Evolutionary conservation across 768 basidiomycete genomes (phyloP).

Genomic region (Boletus barrowsii): DNA sequence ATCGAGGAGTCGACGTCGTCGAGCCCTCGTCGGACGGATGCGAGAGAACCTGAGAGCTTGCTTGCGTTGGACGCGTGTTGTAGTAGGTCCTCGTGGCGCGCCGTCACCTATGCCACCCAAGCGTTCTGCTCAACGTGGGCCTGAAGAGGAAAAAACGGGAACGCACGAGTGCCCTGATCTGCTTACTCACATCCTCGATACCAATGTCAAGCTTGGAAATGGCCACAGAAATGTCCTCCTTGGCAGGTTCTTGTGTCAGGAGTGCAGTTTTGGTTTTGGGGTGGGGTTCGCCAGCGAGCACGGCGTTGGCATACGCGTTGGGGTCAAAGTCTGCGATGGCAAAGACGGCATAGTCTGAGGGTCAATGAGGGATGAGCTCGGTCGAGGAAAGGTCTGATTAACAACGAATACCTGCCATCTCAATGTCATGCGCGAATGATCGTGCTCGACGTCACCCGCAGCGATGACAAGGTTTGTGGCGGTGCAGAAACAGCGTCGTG

Average conservation of each 20-base stretch:
- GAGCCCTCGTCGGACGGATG: slow-evolving; percentile 65
- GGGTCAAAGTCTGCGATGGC: slow-evolving; percentile 74
- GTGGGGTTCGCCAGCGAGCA: slow-evolving; percentile 72
- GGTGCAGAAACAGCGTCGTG: slow-evolving; percentile 13
- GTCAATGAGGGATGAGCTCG: neutral
- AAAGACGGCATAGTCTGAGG: slow-evolving; percentile 72
- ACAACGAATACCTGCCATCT: slow-evolving; percentile 22
- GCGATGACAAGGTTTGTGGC: slow-evolving; percentile 10
- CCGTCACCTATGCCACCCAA: slow-evolving; percentile 58
- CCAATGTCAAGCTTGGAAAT: slow-evolving; percentile 84
- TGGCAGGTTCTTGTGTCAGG: slow-evolving; percentile 50
- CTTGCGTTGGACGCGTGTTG: slow-evolving; percentile 75
- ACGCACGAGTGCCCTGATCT: slow-evolving; percentile 80
- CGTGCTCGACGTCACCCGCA: neutral
- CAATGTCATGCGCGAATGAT: neutral
- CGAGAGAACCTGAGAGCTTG: slow-evolving; percentile 66
- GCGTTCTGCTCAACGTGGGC: neutral
- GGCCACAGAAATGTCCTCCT: slow-evolving; percentile 86
- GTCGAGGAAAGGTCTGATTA: neutral
- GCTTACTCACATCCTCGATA: slow-evolving; percentile 89
- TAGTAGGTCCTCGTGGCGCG: slow-evolving; percentile 80
- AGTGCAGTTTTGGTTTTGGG: slow-evolving; percentile 22
- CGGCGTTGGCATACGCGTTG: slow-evolving; percentile 87
- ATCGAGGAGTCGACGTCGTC: slow-evolving; percentile 72
- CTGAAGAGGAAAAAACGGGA: too few relatives aligned